A percentile compares a stretch with the other conserved stretches of the same genome.
These are phyloP conservation scores for Zygoascus tannicola DNA, from an alignment of 805 yeast genomes.

Conservation along the genomic window DNA sequence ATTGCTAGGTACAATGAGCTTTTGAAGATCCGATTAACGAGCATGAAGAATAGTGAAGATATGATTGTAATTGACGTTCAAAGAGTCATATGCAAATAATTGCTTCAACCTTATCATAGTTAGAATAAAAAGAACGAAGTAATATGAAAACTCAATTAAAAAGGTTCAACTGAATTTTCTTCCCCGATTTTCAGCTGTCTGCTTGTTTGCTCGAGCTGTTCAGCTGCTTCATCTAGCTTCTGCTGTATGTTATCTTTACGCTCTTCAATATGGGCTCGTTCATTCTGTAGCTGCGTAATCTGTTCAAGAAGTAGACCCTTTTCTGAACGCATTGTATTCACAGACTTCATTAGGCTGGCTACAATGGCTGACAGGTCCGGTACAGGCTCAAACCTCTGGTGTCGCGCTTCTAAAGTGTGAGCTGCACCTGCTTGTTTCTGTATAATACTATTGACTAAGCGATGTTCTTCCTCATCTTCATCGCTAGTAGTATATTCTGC, in stretches of 20 bases:
- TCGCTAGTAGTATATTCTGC: conserved; percentile 3
- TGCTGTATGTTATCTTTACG: not conserved
- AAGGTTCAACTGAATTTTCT: too few relatives aligned
- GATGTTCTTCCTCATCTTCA: conserved; percentile 1
- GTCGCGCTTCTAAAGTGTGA: not conserved
- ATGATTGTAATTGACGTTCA: too few relatives aligned
- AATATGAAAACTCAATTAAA: too few relatives aligned
- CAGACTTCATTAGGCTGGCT: not conserved
- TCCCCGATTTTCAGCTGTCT: too few relatives aligned
- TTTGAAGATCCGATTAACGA: too few relatives aligned
- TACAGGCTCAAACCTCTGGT: not conserved
- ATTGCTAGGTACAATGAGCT: too few relatives aligned
- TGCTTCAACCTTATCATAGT: too few relatives aligned
- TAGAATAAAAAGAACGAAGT: too few relatives aligned
- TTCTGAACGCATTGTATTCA: not conserved
- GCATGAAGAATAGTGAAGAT: too few relatives aligned
- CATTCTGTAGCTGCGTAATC: conserved; percentile 2
- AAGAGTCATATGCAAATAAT: too few relatives aligned
- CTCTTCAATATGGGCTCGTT: conserved; percentile 4
- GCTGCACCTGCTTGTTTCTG: not conserved
- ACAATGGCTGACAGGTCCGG: conserved; percentile 1
- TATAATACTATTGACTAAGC: not conserved
- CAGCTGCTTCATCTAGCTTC: conserved; percentile 4
- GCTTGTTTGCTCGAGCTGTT: conserved; percentile 3
- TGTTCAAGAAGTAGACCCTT: not conserved